Evolutionary conservation across 352 stramenopile species (phyloP).

Genomic region (Thraustochytrium sp.): DNA sequence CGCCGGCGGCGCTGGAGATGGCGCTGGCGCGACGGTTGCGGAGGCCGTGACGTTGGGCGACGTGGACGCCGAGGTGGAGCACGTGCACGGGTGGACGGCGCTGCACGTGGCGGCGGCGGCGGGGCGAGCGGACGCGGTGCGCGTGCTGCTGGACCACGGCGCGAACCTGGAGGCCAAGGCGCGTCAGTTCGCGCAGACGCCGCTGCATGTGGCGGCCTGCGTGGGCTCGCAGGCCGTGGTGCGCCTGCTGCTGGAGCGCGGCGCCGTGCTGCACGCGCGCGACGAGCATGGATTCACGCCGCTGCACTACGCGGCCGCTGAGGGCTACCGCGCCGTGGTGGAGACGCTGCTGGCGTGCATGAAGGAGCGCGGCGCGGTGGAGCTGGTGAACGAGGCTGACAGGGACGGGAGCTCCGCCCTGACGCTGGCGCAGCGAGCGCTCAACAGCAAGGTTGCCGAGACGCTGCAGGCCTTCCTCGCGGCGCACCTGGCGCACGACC

Average conservation of each 20-base stretch:
- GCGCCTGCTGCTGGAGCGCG: background rate
- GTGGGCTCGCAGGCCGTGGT: background rate
- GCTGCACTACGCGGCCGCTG: background rate
- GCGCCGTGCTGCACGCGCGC: background rate
- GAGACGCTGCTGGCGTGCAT: background rate
- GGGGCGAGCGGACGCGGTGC: background rate
- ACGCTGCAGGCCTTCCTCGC: background rate
- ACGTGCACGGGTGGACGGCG: conserved; percentile 1
- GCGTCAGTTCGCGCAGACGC: background rate
- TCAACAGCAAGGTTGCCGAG: conserved; percentile 26
- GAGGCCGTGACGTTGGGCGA: too few relatives aligned
- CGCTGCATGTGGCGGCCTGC: conserved; percentile 7
- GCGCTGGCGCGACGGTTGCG: background rate
- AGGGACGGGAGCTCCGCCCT: background rate
- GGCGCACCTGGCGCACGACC: background rate
- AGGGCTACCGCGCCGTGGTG: conserved; percentile 1
- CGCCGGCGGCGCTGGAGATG: background rate
- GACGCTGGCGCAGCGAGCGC: background rate
- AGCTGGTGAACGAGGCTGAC: conserved; percentile 13
- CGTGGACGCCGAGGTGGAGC: background rate
- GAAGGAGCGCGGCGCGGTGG: background rate
- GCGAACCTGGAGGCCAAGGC: background rate
- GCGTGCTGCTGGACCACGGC: background rate
- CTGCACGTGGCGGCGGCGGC: background rate
- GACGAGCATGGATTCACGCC: conserved; percentile 4